Percentiles rank a stretch among this genome's conserved stretches.
These are phyloP conservation scores for Dictyostelium brefeldianum DNA, from an alignment of 78 protist genomes.

Conservation along the genomic window DNA sequence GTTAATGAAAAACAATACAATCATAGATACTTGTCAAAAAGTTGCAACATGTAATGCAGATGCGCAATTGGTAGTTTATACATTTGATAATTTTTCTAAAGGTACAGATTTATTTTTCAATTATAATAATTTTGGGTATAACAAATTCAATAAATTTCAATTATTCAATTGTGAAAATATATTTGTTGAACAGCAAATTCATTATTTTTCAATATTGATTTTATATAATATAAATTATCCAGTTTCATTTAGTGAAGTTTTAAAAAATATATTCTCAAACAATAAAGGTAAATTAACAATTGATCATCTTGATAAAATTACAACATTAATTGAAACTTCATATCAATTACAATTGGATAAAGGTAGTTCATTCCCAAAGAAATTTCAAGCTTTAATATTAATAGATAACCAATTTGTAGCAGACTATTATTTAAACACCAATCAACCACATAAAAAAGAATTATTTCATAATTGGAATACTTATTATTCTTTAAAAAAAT, in stretches of 20 bases:
- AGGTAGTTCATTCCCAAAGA: background rate
- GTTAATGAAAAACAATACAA: background rate
- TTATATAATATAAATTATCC: background rate
- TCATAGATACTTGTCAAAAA: background rate
- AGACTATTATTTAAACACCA: background rate
- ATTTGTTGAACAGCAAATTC: background rate
- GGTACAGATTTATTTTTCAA: background rate
- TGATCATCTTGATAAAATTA: background rate
- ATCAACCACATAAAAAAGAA: background rate
- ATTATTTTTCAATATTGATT: background rate
- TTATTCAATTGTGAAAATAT: background rate
- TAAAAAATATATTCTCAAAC: background rate
- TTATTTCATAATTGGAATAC: conserved; percentile 2
- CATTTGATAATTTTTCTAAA: background rate
- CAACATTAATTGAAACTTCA: background rate
- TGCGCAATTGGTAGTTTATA: background rate
- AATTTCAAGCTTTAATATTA: background rate
- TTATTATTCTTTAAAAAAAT: background rate
- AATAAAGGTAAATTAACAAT: background rate
- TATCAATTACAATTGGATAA: background rate
- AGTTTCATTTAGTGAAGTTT: background rate
- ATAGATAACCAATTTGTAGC: background rate
- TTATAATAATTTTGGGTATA: background rate
- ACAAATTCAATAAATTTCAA: background rate
- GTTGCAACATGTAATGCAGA: background rate